Percentiles rank a stretch among this genome's conserved stretches.
These are phyloP conservation scores for Pelargonium citronellum DNA, from an alignment of 441 rosid species.

Conservation along the genomic window DNA sequence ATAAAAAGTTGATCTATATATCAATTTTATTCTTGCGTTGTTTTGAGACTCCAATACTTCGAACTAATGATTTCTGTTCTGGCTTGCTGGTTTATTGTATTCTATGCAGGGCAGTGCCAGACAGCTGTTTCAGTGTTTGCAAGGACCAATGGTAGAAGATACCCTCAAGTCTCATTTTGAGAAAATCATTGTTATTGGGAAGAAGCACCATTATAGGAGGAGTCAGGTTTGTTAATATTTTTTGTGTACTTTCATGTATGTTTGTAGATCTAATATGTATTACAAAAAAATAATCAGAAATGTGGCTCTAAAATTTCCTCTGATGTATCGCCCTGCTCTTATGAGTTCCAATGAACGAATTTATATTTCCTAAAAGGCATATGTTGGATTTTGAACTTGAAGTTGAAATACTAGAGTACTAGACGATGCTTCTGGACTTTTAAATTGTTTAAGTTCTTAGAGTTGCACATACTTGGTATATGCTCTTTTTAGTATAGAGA, in stretches of 20 bases:
- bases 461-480: background rate
- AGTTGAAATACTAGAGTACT: no score
- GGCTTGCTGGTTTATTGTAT: constrained; percentile 25
- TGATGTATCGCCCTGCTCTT: background rate
- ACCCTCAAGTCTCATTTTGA: constrained; percentile 94
- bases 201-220: constrained; percentile 55
- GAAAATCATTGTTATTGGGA: constrained; percentile 71
- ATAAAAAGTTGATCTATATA: background rate
- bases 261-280: background rate
- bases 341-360: background rate
- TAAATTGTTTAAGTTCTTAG: background rate
- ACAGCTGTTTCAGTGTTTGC: constrained; percentile 93
- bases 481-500: background rate
- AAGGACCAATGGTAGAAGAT: constrained; percentile 98
- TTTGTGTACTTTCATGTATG: background rate
- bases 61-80: constrained; percentile 24
- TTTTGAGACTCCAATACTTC: constrained; percentile 15
- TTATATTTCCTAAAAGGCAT: no score
- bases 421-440: background rate
- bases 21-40: constrained; percentile 13
- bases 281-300: no score
- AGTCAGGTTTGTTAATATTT: constrained; percentile 56
- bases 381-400: no score
- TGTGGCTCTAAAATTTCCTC: no score
- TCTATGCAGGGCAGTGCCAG: constrained; percentile 93